Percentiles rank a stretch among this genome's conserved stretches.
Conservation (phyloP, 176 grass and related monocot genomes). For the Urochloa ruziziensis region DNA sequence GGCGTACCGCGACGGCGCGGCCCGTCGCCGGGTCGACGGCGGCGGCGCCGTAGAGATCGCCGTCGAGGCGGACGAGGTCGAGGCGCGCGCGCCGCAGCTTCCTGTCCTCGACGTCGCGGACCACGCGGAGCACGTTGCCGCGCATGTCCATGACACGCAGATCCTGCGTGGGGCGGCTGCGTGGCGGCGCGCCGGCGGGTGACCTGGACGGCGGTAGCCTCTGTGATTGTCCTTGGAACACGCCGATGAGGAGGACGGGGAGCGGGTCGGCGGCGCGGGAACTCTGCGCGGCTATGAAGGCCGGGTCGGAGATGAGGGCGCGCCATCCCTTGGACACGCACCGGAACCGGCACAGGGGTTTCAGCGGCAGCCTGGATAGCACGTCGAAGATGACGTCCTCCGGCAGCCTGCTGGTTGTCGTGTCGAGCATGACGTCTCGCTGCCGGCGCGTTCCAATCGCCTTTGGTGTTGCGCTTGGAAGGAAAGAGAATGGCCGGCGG, state of each 20-base stretch:
- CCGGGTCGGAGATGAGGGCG: not conserved
- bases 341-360: not conserved
- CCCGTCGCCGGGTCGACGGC: not conserved
- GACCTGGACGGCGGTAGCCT: too few relatives aligned
- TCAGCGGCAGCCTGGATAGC: not conserved
- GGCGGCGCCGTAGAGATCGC: too few relatives aligned
- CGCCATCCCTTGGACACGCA: not conserved
- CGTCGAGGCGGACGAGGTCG: not conserved
- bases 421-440: too few relatives aligned
- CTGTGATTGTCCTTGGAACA: not conserved
- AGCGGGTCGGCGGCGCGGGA: too few relatives aligned
- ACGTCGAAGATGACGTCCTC: too few relatives aligned
- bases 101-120: not conserved
- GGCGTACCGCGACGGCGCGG: not conserved
- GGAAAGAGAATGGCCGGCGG: too few relatives aligned
- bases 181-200: too few relatives aligned
- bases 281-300: not conserved
- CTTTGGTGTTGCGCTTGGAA: too few relatives aligned
- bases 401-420: too few relatives aligned
- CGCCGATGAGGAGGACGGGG: too few relatives aligned
- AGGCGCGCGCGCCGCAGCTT: not conserved
- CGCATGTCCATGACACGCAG: not conserved
- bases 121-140: not conserved
- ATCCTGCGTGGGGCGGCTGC: not conserved
- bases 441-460: too few relatives aligned